These are phyloP conservation scores for Calonectria ilicicola DNA, from an alignment of 2,329 filamentous ascomycete genomes.

Conservation along the genomic window DNA sequence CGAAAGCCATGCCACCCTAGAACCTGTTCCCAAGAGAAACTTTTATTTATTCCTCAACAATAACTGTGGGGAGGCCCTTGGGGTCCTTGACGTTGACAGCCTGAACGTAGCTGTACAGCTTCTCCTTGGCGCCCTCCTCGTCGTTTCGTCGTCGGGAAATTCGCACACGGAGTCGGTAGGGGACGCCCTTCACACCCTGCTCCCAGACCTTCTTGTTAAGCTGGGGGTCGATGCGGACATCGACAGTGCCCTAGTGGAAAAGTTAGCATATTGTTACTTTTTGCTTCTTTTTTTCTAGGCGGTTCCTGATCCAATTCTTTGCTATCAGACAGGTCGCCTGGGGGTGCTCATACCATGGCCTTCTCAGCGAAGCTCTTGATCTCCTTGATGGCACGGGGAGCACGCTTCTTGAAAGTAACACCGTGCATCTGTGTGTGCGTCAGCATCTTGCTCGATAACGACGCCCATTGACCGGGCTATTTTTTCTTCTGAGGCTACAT, in stretches of 20 bases:
- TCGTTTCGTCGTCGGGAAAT: constrained; percentile 99
- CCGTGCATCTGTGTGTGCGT: constrained; percentile 81
- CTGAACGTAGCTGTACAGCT: constrained; percentile 99
- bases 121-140: constrained; percentile 99
- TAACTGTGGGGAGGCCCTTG: constrained; percentile 94
- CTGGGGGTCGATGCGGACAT: constrained; percentile 98
- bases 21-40: constrained; percentile 55
- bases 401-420: constrained; percentile 99
- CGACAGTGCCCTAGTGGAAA: constrained; percentile 81
- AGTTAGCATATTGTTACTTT: constrained; percentile 32
- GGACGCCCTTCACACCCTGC: constrained; percentile 97
- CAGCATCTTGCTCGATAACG: constrained; percentile 26
- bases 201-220: constrained; percentile 99
- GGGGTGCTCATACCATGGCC: constrained; percentile 84
- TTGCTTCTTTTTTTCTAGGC: constrained; percentile 10
- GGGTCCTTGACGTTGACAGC: constrained; percentile 99
- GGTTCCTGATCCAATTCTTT: constrained; percentile 23
- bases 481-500: constrained; percentile 39
- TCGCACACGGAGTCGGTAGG: constrained; percentile 96
- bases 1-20: constrained; percentile 59
- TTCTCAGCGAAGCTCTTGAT: constrained; percentile 93
- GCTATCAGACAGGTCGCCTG: constrained; percentile 17
- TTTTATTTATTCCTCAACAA: constrained; percentile 79
- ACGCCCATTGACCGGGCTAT: constrained; percentile 28
- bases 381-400: constrained; percentile 99